Conservation (phyloP, 73 alveolate species). For the Effrenium voratum region DNA sequence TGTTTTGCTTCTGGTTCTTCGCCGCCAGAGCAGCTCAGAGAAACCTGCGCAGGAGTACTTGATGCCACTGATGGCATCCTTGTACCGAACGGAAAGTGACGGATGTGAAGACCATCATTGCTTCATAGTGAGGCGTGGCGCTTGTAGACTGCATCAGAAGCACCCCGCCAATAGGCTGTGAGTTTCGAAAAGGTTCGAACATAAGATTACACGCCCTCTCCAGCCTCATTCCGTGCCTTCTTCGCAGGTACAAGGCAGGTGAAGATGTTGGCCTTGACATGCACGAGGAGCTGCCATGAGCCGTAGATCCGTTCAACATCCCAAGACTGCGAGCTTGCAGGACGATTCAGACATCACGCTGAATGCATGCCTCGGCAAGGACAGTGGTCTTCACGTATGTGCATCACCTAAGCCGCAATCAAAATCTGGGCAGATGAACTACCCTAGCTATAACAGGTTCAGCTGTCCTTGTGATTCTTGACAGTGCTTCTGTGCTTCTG, state of each 20-base stretch:
- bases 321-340: not conserved
- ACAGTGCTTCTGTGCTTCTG: not conserved
- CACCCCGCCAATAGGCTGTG: not conserved
- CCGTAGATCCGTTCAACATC: not conserved
- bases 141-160: not conserved
- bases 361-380: constrained; percentile 86
- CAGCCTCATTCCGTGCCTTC: not conserved
- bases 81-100: constrained; percentile 44
- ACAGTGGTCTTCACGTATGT: too few species aligned
- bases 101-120: constrained; percentile 84
- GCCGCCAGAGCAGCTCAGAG: too few species aligned
- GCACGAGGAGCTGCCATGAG: constrained; percentile 49
- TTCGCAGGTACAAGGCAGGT: constrained; percentile 36
- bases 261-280: constrained; percentile 89
- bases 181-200: not conserved
- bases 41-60: constrained; percentile 48
- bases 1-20: too few species aligned
- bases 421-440: too few species aligned
- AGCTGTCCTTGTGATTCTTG: not conserved
- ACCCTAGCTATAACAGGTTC: too few species aligned
- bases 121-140: constrained; percentile 63
- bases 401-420: too few species aligned
- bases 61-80: constrained; percentile 75
- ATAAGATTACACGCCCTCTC: not conserved
- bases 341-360: constrained; percentile 93